Evolutionary conservation across 1,139 yeast genomes (phyloP), one percentile per base, ranked within the genome.

Genomic region (Waltiozyma solani): DNA sequence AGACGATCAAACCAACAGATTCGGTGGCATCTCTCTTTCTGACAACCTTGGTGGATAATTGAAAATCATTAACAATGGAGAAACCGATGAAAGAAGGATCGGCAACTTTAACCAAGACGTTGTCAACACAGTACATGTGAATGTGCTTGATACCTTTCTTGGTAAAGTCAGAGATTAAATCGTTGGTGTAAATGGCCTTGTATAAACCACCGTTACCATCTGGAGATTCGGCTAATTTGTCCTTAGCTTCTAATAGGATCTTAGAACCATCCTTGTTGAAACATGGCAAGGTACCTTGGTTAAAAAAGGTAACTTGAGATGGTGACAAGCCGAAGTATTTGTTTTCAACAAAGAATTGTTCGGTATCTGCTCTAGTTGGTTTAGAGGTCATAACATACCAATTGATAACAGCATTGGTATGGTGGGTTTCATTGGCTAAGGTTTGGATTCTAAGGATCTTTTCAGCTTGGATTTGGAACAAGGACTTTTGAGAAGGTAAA

Each of bases 151-250:
- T 76, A 9, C 86, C 87, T 41, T 78, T 77, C n/a, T 52, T 46
- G 22, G 63, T 55, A 57, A 91, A 74, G 56, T 89, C 96, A 10
- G 73, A 72, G 37, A 91, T 56, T 20, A 89, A 67, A 1, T 76
- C 74, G 47, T 80, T 74, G 32, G 72, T 71, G 49, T 66, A 64
- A 34, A 93, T 69, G 3, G 96, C 97, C 54, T 78, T 80, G 65
- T 93, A 93, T 42, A 93, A 67, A 1, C 99, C 99, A 41, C 99
- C 99, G 58, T 93, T 93, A 2, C 99, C 99, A 59, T 93, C 97
- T 2, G 99, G 98, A 12, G 96, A 85, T 52, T 84, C 84, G 29
- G 89, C 79, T 35, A 85, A 71, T 35, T 68, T 62, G 35, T 63
- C 55, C 37, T 71, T 64, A 8, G 74, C 58, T 45, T 76, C 76